Evolutionary conservation across 768 basidiomycete genomes (phyloP), one percentile per base, ranked within the genome.

Genomic region (Lactarius evosmus): DNA sequence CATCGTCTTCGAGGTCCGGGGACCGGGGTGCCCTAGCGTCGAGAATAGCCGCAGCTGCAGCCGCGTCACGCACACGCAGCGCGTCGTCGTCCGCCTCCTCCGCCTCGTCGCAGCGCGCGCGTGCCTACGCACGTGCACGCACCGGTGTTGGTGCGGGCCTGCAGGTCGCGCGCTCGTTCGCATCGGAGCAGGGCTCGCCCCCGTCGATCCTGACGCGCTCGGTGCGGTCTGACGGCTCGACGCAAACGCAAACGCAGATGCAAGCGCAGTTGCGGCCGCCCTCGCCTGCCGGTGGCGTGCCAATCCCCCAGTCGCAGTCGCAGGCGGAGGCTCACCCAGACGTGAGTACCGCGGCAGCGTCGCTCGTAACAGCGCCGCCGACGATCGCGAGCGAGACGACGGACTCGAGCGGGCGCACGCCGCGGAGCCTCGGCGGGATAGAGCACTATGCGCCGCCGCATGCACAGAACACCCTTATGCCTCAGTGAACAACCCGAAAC

Each of bases 301-400:
- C 56, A 17, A 58, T 58, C 2, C 50, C 62, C 1, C 27, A 22
- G 30, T 9, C 54, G 2, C 33, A 36, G 1, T 7, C n/a, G 14
- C 32, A 40, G 17, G 5, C 27, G 50, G 29, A 52, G 82, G 82
- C 69, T 82, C 76, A 41, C 79, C 82, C 17, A 0, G 86, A 86
- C 71, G 80, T 90, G 70, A 89, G 88, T 72, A 87, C 86, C 0
- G 88, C 88, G 14, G 79, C 83, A 3, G 79, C 80, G 63, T 89
- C 88, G 61, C 87, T 89, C 67, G 80, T 89, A 25, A 88, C 88
- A 5, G 82, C 83, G 19, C 80, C 89, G 46, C 80, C 82, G 53
- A 87, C 86, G 7, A 72, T 86, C 12, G 79, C 79, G 30, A 54
- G 63, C 17, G 82, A 83, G 27, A 81, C 70, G 34, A 85, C 85